phyloP scores from a whole-genome alignment of 768 basidiomycete genomes.

The Leccinum longicurvipes region DNA sequence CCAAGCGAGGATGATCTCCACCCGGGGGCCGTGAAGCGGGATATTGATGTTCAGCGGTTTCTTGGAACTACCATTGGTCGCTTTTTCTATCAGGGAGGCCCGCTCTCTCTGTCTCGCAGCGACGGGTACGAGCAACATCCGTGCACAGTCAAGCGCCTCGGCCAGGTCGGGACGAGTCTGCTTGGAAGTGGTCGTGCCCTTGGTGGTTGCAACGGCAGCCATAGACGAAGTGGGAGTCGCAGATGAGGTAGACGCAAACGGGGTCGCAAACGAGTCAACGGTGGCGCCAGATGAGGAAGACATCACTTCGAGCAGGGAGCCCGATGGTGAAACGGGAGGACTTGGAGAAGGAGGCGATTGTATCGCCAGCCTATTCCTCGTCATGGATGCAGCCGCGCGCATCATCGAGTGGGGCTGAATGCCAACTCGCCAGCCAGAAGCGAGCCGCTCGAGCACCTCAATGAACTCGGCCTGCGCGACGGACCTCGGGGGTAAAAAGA shows the following conservation, averaged over 20 bases:
- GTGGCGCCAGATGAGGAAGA: slow-evolving; percentile 26
- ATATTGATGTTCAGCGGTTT: slow-evolving; percentile 71
- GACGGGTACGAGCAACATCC: slow-evolving; percentile 74
- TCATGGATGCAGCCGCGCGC: slow-evolving; percentile 29
- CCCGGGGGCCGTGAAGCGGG: slow-evolving; percentile 80
- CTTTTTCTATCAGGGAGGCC: slow-evolving; percentile 52
- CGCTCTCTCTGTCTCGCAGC: slow-evolving; percentile 59
- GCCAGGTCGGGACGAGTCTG: slow-evolving; percentile 38
- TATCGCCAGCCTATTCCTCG: slow-evolving; percentile 41
- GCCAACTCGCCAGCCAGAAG: slow-evolving; percentile 70
- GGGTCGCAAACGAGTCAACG: slow-evolving; percentile 8
- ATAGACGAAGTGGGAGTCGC: background rate
- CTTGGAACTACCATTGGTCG: slow-evolving; percentile 39
- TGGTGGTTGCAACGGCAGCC: background rate
- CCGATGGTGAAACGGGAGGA: slow-evolving; percentile 21
- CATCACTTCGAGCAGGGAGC: slow-evolving; percentile 21
- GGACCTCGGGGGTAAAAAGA: slow-evolving; percentile 82
- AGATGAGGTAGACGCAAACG: slow-evolving; percentile 25
- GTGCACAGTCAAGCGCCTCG: slow-evolving; percentile 61
- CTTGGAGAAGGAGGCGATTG: slow-evolving; percentile 28
- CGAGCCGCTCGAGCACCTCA: slow-evolving; percentile 79
- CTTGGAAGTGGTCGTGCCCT: background rate
- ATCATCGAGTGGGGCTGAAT: slow-evolving; percentile 52
- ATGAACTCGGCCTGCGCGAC: slow-evolving; percentile 90
- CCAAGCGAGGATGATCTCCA: slow-evolving; percentile 85